These are phyloP conservation scores for Kuraishia cidri DNA, from an alignment of 805 yeast genomes.

Conservation along the genomic window DNA sequence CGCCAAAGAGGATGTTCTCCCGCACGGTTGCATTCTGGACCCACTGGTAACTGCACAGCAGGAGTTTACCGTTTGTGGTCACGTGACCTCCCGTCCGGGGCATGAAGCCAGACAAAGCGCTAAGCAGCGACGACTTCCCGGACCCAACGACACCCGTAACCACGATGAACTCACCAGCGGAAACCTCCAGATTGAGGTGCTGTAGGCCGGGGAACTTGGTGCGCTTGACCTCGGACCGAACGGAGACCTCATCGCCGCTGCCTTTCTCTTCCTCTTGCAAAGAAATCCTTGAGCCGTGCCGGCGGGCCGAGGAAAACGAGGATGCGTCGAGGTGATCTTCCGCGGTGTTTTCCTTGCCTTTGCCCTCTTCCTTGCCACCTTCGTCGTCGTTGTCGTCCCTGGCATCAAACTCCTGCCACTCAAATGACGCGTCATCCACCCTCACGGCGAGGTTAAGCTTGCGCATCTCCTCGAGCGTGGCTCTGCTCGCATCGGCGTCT, in stretches of 20 bases:
- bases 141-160: constrained; percentile 70
- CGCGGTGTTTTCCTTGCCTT: background rate
- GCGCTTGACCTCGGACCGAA: no score
- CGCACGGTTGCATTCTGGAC: constrained; percentile 72
- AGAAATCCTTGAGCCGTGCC: no score
- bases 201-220: constrained; percentile 42
- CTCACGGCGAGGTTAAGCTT: constrained; percentile 29
- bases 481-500: constrained; percentile 9
- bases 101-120: constrained; percentile 67
- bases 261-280: no score
- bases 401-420: constrained; percentile 32
- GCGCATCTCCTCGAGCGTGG: constrained; percentile 6
- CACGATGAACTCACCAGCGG: constrained; percentile 63
- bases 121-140: constrained; percentile 69
- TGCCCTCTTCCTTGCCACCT: background rate
- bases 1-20: constrained; percentile 68
- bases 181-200: constrained; percentile 41
- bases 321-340: background rate
- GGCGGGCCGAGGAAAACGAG: constrained; percentile 5
- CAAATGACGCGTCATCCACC: constrained; percentile 21
- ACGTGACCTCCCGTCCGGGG: constrained; percentile 41
- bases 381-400: constrained; percentile 13
- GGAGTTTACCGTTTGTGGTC: constrained; percentile 39
- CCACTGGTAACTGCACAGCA: constrained; percentile 58
- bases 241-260: no score